These are phyloP conservation scores for Boechera retrofracta DNA, from an alignment of 345 rosid species.

Conservation along the genomic window DNA sequence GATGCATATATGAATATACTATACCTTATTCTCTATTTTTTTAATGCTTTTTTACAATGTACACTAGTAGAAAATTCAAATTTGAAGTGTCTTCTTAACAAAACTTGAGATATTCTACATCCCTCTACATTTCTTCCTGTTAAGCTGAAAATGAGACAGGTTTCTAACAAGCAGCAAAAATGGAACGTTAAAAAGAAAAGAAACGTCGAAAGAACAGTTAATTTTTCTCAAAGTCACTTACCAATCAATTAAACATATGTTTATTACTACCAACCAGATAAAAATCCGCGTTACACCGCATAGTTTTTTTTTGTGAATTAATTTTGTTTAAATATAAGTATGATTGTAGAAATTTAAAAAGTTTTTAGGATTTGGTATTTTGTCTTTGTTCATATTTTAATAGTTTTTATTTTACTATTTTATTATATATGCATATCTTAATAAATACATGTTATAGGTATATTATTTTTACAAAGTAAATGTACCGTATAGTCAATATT, in stretches of 20 bases:
- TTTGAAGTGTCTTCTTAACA: conserved; percentile 10
- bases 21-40: neutral
- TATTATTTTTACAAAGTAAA: too few species aligned
- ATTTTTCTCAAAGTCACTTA: neutral
- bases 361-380: too few species aligned
- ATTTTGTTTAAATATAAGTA: too few species aligned
- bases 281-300: too few species aligned
- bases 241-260: neutral
- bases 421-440: too few species aligned
- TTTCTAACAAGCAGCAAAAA: neutral
- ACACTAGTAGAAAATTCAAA: neutral
- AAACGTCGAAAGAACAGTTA: neutral
- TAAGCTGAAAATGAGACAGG: neutral
- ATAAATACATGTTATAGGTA: too few species aligned
- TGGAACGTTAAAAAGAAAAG: neutral
- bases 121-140: neutral
- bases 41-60: neutral
- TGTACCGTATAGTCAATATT: too few species aligned
- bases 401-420: too few species aligned
- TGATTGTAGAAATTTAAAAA: too few species aligned
- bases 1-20: conserved; percentile 8
- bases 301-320: too few species aligned
- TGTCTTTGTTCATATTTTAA: too few species aligned
- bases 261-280: too few species aligned
- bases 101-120: neutral